Conservation (phyloP, 1,284 basidiomycete species). For the Apiotrichum sp. region DNA sequence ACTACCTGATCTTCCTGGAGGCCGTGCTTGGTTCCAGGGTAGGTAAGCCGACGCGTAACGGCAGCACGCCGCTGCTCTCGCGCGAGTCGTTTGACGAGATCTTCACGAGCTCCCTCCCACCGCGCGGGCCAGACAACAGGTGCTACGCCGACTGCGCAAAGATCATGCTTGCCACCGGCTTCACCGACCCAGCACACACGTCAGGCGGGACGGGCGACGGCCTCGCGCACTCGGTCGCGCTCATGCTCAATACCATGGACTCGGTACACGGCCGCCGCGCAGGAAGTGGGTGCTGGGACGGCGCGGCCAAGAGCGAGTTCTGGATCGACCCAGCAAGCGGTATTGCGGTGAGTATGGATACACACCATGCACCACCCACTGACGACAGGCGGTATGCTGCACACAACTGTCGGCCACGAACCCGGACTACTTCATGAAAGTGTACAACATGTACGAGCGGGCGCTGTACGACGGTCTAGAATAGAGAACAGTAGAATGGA, state of each 20-base stretch:
- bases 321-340: slow-evolving; percentile 33
- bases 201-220: background rate
- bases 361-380: background rate
- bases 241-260: slow-evolving; percentile 15
- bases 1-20: slow-evolving; percentile 26
- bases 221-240: slow-evolving; percentile 11
- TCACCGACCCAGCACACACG: background rate
- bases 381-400: slow-evolving; percentile 18
- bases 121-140: background rate
- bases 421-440: slow-evolving; percentile 14
- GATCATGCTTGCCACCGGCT: background rate
- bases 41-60: background rate
- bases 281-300: slow-evolving; percentile 27
- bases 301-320: slow-evolving; percentile 28
- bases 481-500: background rate
- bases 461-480: slow-evolving; percentile 28
- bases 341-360: slow-evolving; percentile 20
- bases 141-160: background rate
- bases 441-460: slow-evolving; percentile 30
- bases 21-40: background rate
- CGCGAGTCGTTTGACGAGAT: slow-evolving; percentile 17
- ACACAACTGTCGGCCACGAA: slow-evolving; percentile 6
- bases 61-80: slow-evolving; percentile 8
- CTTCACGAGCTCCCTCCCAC: slow-evolving; percentile 16
- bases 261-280: slow-evolving; percentile 17